Conservation (phyloP, 352 stramenopile genomes). For the Phytophthora tentaculata region DNA sequence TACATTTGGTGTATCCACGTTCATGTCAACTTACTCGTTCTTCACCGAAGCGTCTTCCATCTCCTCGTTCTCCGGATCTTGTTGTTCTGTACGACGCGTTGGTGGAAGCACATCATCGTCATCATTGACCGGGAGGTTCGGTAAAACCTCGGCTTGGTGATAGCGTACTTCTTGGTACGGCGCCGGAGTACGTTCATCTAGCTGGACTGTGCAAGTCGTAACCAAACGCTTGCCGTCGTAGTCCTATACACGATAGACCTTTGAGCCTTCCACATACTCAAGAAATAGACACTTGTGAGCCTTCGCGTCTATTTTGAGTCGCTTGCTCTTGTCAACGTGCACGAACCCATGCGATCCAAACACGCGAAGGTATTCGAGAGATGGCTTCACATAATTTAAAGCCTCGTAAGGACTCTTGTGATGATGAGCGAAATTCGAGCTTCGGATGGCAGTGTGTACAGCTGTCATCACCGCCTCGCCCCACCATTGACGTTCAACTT, state of each 20-base stretch:
- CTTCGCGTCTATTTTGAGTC: background rate
- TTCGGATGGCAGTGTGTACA: background rate
- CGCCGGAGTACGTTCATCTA: no score
- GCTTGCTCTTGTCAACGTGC: background rate
- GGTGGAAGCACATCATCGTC: no score
- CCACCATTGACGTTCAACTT: background rate
- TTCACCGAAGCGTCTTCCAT: no score
- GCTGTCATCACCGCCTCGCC: background rate
- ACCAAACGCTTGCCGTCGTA: background rate
- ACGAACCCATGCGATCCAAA: background rate
- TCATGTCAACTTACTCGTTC: no score
- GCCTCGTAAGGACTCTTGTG: background rate
- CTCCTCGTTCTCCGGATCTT: no score
- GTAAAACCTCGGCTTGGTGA: no score
- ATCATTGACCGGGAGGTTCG: no score
- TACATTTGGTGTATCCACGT: no score
- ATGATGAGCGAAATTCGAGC: background rate
- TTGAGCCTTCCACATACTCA: background rate
- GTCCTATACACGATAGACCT: constrained; percentile 1
- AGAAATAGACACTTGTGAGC: background rate
- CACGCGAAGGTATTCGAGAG: background rate
- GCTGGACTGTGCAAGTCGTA: background rate
- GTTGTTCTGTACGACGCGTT: no score
- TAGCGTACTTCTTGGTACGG: no score
- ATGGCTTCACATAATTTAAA: background rate